Conservation (phyloP, 2,329 filamentous ascomycete genomes). For the Pseudogymnoascus sp. region DNA sequence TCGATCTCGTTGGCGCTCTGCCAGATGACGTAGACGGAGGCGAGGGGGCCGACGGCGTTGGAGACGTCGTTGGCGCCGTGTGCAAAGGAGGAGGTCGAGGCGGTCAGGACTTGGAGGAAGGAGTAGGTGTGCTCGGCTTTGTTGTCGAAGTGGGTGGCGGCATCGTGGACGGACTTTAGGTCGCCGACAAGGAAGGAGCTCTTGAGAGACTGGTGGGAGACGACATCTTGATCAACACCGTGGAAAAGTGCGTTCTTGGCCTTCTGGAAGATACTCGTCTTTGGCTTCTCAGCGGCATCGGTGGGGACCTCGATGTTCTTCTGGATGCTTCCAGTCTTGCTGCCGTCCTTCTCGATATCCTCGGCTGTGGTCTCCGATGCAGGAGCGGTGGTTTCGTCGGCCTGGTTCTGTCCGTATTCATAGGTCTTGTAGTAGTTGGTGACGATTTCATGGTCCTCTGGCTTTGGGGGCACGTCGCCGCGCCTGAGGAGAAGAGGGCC, state of each 20-base stretch:
- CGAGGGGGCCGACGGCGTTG: slow-evolving; percentile 52
- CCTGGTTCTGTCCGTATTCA: slow-evolving; percentile 28
- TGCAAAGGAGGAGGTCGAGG: too few relatives aligned
- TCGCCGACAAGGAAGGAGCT: slow-evolving; percentile 42
- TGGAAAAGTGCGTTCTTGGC: slow-evolving; percentile 39
- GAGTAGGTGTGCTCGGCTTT: slow-evolving; percentile 46
- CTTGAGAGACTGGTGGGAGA: slow-evolving; percentile 29
- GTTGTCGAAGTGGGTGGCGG: slow-evolving; percentile 53
- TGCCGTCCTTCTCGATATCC: slow-evolving; percentile 22
- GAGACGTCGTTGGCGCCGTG: too few relatives aligned
- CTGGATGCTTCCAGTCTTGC: slow-evolving; percentile 13
- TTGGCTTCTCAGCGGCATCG: slow-evolving; percentile 31
- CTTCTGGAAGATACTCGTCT: slow-evolving; percentile 35
- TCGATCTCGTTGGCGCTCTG: slow-evolving; percentile 34
- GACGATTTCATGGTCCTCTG: slow-evolving; percentile 25
- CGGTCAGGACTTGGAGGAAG: too few relatives aligned
- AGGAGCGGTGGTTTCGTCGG: slow-evolving; percentile 18
- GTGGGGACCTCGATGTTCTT: slow-evolving; percentile 30
- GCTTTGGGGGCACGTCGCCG: slow-evolving; percentile 28
- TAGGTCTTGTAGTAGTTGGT: slow-evolving; percentile 35
- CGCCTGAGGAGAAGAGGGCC: slow-evolving; percentile 34
- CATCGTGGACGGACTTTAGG: slow-evolving; percentile 46
- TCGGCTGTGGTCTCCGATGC: slow-evolving; percentile 14
- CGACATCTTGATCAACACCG: slow-evolving; percentile 38
- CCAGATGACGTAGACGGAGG: slow-evolving; percentile 55